Evolutionary conservation across 352 stramenopile genomes (phyloP), one percentile per base, ranked within the genome.

Genomic region (Phytophthora idaei): DNA sequence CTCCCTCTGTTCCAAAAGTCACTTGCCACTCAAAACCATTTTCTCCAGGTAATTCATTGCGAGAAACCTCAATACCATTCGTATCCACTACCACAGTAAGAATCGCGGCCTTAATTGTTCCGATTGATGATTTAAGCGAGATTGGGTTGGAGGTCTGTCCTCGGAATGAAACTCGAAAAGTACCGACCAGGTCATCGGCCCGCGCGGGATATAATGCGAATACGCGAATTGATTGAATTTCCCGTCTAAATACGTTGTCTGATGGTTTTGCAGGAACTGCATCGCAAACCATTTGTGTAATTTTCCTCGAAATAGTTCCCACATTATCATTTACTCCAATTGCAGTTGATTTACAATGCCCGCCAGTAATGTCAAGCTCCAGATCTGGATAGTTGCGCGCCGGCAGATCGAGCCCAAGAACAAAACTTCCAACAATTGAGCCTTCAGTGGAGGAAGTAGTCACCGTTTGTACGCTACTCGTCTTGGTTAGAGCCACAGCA

Each of bases 1-100:
- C 4, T 47, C 41, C n/a, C 41, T 25, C 41, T 47, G 41, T 47
- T 47, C 41, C 41, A 47, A 47, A 47, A 12, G 41, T 47, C 41
- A 47, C 41, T 47, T 28, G 41, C 41, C 41, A 47, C 41, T 47
- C 41, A 47, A 47, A 47, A 27, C 41, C 41, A 47, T 47, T 27
- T 47, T 47, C 41, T 47, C 4, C 41, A 9, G 41, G 41, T 28
- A 47, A 4, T 3, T 47, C 41, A 21, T 47, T 47, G 41, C 41
- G 41, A 47, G 41, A 47, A 47, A 47, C n/a, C 41, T 47, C 41
- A 2, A 47, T 47, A 47, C 41, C 41, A 8, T 47, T 47, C 5
- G 41, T n/a, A 47, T 47, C n/a, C 5, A 28, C n/a, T 29, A 47
- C n/a, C 2, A 47, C n/a, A 4, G n/a, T 28, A 29, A 47, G 15